Evolutionary conservation across 805 yeast species (phyloP).

Genomic region (Kluyveromyces nonfermentans): DNA sequence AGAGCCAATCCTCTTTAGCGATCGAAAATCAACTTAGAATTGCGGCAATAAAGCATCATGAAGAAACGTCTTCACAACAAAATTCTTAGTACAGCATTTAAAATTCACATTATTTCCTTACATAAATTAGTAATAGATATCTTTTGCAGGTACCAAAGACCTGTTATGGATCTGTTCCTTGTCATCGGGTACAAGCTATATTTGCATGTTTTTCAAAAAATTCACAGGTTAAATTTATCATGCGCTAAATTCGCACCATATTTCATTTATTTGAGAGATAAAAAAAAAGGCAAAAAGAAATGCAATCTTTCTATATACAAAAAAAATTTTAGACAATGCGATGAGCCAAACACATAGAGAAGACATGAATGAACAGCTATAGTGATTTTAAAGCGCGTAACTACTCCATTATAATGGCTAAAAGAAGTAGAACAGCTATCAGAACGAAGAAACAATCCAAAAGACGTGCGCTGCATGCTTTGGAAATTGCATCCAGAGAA

Average conservation of each 20-base stretch:
- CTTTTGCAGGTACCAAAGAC: constrained; percentile 28
- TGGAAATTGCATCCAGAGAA: constrained; percentile 40
- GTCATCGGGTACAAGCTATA: no score
- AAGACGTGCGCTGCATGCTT: constrained; percentile 40
- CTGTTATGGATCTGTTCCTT: constrained; percentile 48
- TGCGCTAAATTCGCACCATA: neutral
- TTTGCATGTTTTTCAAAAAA: neutral
- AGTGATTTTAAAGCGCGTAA: neutral
- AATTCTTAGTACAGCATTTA: neutral
- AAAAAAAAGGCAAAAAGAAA: constrained; percentile 3
- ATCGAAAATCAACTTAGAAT: constrained; percentile 27
- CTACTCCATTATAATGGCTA: constrained; percentile 16
- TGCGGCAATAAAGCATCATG: constrained; percentile 17
- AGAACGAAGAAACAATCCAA: constrained; percentile 6
- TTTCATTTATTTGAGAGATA: neutral
- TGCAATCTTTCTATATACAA: neutral
- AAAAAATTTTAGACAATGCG: constrained; percentile 10
- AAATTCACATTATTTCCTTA: neutral
- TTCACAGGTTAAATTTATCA: neutral
- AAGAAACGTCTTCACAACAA: constrained; percentile 9
- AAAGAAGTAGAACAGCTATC: constrained; percentile 20
- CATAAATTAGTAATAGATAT: neutral
- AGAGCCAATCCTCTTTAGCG: constrained; percentile 38
- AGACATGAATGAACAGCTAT: neutral
- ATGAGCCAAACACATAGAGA: constrained; percentile 3